These are phyloP conservation scores for Rhizopogon sp. DNA, from an alignment of 768 basidiomycete species.

Conservation along the genomic window DNA sequence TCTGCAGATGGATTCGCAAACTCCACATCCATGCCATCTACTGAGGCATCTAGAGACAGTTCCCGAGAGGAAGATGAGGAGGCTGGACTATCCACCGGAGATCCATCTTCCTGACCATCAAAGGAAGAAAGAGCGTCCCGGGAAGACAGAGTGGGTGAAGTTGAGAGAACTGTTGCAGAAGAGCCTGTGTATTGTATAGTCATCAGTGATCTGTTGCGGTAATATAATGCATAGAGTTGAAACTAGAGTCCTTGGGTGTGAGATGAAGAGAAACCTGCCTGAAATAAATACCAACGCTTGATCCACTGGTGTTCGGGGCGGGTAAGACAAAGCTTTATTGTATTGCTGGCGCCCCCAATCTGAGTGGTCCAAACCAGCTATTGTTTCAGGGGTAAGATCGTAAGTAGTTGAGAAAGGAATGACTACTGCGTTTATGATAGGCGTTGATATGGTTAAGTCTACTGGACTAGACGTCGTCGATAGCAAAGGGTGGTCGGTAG, in stretches of 20 bases:
- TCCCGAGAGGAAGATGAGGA: constrained; percentile 29
- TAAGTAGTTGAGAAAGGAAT: constrained; percentile 4
- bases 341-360: constrained; percentile 7
- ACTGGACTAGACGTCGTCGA: not conserved
- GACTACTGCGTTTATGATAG: constrained; percentile 2
- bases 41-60: constrained; percentile 20
- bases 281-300: constrained; percentile 3
- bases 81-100: constrained; percentile 23
- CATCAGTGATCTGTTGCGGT: constrained; percentile 1
- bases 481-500: constrained; percentile 1
- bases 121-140: constrained; percentile 26
- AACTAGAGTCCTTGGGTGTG: not conserved
- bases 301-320: constrained; percentile 8
- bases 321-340: constrained; percentile 8
- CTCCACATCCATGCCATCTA: constrained; percentile 22
- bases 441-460: not conserved
- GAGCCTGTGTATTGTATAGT: constrained; percentile 9
- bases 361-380: constrained; percentile 8
- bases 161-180: constrained; percentile 13
- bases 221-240: not conserved
- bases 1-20: constrained; percentile 20
- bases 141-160: constrained; percentile 27
- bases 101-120: constrained; percentile 24
- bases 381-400: constrained; percentile 1
- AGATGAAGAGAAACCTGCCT: constrained; percentile 7